These are phyloP conservation scores for Fusarium nurragi DNA, from an alignment of 2,329 filamentous ascomycete species.

Conservation along the genomic window DNA sequence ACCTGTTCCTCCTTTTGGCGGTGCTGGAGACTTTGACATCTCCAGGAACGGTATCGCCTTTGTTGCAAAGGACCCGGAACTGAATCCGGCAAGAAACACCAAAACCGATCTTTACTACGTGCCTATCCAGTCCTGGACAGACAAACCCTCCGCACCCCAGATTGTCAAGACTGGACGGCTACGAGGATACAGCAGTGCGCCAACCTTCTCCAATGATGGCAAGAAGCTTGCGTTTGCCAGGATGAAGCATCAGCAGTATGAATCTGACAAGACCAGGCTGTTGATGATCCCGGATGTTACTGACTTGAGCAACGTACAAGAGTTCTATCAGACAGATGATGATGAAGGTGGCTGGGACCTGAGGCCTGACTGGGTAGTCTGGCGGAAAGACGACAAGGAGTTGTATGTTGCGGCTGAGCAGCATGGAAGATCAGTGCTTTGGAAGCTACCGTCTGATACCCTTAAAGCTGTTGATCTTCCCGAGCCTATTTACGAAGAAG, in stretches of 20 bases:
- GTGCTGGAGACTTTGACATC: slow-evolving; percentile 82
- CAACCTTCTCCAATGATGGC: slow-evolving; percentile 79
- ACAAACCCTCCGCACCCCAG: slow-evolving; percentile 61
- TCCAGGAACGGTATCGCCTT: slow-evolving; percentile 73
- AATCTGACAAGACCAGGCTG: slow-evolving; percentile 76
- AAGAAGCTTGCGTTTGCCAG: slow-evolving; percentile 77
- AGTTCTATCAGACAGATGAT: slow-evolving; percentile 70
- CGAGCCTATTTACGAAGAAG: slow-evolving; percentile 60
- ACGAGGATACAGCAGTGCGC: slow-evolving; percentile 71
- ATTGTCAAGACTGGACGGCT: slow-evolving; percentile 64
- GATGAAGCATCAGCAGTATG: slow-evolving; percentile 81
- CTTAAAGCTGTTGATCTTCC: slow-evolving; percentile 60
- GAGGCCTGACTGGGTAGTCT: slow-evolving; percentile 65
- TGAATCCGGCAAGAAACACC: slow-evolving; percentile 78
- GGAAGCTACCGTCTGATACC: slow-evolving; percentile 67
- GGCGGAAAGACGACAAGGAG: slow-evolving; percentile 67
- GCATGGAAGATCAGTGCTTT: slow-evolving; percentile 69
- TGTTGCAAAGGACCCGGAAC: slow-evolving; percentile 76
- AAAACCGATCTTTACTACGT: slow-evolving; percentile 84
- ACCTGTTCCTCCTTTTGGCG: slow-evolving; percentile 82
- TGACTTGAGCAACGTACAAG: slow-evolving; percentile 66
- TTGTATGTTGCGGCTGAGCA: slow-evolving; percentile 81
- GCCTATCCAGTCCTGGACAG: slow-evolving; percentile 68
- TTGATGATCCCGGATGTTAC: slow-evolving; percentile 70
- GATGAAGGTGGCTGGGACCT: slow-evolving; percentile 71